Conservation (phyloP, 441 rosid genomes). For the Adansonia rubrostipa region DNA sequence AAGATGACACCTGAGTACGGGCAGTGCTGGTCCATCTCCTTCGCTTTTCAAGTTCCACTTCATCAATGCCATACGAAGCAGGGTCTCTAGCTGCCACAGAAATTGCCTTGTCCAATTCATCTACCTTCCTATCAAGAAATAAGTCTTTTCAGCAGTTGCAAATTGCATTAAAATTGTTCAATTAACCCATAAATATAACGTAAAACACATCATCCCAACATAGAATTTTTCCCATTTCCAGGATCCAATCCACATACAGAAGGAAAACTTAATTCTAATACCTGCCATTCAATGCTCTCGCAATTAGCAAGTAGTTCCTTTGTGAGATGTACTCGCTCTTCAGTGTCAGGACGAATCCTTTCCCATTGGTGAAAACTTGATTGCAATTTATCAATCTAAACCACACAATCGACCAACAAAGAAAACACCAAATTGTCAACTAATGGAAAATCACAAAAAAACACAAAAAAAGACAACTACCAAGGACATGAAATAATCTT, state of each 20-base stretch:
- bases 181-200: background rate
- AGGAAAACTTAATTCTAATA: conserved; percentile 33
- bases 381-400: conserved; percentile 88
- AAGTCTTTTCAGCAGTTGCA: conserved; percentile 50
- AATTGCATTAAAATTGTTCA: conserved; percentile 24
- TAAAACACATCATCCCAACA: background rate
- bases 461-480: background rate
- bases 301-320: conserved; percentile 77
- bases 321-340: conserved; percentile 64
- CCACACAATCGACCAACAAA: conserved; percentile 12
- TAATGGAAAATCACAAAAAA: background rate
- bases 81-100: conserved; percentile 92
- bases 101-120: conserved; percentile 91
- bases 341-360: conserved; percentile 57
- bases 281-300: conserved; percentile 99
- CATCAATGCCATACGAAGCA: conserved; percentile 83
- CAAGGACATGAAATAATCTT: background rate
- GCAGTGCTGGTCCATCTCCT: conserved; percentile 94
- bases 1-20: conserved; percentile 67
- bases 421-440: conserved; percentile 21
- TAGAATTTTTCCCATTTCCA: background rate
- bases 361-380: conserved; percentile 92
- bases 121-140: conserved; percentile 89
- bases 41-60: conserved; percentile 83
- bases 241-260: background rate